Evolutionary conservation across 192 early-diverging fungal species (phyloP).

Genomic region (Allomyces macrogynus): DNA sequence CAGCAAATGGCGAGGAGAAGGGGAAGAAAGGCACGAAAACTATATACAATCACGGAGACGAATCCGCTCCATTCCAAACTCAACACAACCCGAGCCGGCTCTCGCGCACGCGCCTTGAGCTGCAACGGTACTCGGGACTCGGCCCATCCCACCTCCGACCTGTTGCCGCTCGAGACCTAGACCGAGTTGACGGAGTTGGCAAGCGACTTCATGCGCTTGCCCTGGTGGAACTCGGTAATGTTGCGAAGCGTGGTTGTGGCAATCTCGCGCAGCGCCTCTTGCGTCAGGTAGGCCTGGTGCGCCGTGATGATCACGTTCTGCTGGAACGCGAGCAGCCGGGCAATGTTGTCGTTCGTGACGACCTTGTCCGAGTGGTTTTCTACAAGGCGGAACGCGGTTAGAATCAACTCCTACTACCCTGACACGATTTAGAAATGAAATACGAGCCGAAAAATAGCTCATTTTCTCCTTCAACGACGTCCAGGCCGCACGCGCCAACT

Average conservation of each 20-base stretch:
- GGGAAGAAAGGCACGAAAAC: too few species aligned
- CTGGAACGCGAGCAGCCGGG: conserved; percentile 16
- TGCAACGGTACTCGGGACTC: too few species aligned
- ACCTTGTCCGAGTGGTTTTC: conserved; percentile 14
- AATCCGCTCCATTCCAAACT: too few species aligned
- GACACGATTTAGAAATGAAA: too few species aligned
- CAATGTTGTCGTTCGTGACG: conserved; percentile 19
- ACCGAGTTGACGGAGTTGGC: conserved; percentile 9
- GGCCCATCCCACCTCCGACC: too few species aligned
- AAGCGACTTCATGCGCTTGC: conserved; percentile 14
- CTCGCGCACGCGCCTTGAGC: too few species aligned
- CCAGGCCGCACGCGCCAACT: conserved; percentile 21
- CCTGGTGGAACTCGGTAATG: conserved; percentile 10
- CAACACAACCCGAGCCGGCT: too few species aligned
- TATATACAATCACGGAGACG: too few species aligned
- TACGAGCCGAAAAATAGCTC: not conserved
- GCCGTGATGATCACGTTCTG: conserved; percentile 21
- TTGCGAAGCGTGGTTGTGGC: conserved; percentile 16
- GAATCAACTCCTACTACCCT: not conserved
- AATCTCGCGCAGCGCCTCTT: conserved; percentile 21
- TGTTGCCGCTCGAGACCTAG: too few species aligned
- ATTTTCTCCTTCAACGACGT: conserved; percentile 27
- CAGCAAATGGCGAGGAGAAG: too few species aligned
- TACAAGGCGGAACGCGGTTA: conserved; percentile 10
- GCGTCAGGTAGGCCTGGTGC: conserved; percentile 27